Conservation (phyloP, 2,329 filamentous ascomycete species). For the Bipolaris victoriae region DNA sequence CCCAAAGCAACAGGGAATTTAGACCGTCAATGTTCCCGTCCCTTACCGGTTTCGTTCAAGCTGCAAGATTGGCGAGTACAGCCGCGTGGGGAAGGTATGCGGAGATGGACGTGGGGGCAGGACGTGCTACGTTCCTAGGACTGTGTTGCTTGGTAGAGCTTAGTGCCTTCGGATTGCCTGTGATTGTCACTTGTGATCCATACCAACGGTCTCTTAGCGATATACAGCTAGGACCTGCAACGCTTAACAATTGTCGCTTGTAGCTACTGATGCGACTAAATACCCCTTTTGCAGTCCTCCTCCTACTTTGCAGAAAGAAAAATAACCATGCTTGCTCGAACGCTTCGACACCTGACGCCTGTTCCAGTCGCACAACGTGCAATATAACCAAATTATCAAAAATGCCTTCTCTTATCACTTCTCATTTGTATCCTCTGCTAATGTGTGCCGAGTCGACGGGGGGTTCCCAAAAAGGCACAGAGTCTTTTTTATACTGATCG, state of each 20-base stretch:
- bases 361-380: constrained; percentile 4
- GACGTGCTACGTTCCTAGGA: background rate
- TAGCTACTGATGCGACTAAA: background rate
- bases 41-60: background rate
- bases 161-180: background rate
- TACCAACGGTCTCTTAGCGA: background rate
- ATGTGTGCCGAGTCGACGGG: background rate
- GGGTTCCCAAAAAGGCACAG: background rate
- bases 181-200: background rate
- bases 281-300: background rate
- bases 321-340: constrained; percentile 7
- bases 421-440: background rate
- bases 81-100: background rate
- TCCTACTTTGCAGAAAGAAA: background rate
- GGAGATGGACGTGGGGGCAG: background rate
- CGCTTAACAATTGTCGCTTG: background rate
- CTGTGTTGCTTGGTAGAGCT: background rate
- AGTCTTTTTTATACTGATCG: constrained; percentile 1
- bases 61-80: background rate
- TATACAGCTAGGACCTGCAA: background rate
- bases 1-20: background rate
- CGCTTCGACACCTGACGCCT: constrained; percentile 10
- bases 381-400: constrained; percentile 3
- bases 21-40: background rate
- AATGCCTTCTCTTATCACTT: background rate